phyloP scores from a whole-genome alignment of 257 asterid genomes.

The Plantago major region DNA sequence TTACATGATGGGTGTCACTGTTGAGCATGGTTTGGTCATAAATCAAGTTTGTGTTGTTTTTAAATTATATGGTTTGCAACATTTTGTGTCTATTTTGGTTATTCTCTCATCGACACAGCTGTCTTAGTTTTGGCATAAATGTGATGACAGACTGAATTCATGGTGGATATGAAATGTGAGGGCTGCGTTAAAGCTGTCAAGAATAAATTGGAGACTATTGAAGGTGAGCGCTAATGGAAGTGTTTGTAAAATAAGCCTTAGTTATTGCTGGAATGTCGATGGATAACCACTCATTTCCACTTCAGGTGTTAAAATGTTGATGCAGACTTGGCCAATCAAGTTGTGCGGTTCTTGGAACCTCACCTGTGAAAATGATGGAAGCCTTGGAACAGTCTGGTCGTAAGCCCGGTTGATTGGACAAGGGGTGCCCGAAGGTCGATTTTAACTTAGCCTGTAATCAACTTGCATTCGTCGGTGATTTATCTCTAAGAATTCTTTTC shows the following conservation, averaged over 20 bases:
- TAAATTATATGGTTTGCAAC: not conserved
- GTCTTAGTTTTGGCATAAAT: constrained; percentile 19
- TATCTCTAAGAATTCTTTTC: no score
- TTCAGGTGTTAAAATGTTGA: constrained; percentile 82
- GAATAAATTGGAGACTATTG: constrained; percentile 66
- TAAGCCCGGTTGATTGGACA: constrained; percentile 88
- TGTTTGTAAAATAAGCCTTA: constrained; percentile 7
- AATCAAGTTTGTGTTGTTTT: not conserved
- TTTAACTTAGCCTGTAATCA: not conserved
- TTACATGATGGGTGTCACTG: not conserved
- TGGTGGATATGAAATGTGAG: constrained; percentile 93
- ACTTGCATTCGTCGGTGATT: no score
- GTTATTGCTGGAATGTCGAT: not conserved
- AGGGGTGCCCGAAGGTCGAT: constrained; percentile 76
- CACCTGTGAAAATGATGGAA: constrained; percentile 88
- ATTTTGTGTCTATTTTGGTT: not conserved
- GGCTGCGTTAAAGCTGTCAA: constrained; percentile 94
- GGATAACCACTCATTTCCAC: constrained; percentile 5
- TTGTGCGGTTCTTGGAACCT: constrained; percentile 81
- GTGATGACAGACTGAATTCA: constrained; percentile 71
- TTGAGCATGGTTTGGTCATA: not conserved
- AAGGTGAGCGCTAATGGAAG: constrained; percentile 38
- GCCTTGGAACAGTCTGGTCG: constrained; percentile 93
- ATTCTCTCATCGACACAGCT: not conserved
- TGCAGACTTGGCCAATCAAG: constrained; percentile 80